phyloP scores from a whole-genome alignment of 495 filamentous ascomycete species.

The Penicillium maclennaniae region DNA sequence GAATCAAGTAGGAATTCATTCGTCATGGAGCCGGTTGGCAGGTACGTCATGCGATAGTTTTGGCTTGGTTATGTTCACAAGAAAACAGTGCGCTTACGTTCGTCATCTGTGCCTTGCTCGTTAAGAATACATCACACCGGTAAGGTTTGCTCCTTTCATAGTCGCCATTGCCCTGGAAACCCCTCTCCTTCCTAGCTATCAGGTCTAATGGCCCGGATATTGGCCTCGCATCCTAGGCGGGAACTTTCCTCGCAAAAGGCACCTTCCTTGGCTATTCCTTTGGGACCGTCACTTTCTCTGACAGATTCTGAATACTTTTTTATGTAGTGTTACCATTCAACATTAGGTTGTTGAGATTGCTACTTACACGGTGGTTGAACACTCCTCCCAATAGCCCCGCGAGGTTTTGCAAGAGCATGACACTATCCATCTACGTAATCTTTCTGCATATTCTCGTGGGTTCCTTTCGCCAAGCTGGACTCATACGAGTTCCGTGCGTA shows the following conservation, averaged over 20 bases:
- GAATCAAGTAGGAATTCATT: constrained; percentile 18
- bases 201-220: constrained; percentile 11
- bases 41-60: neutral
- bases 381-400: neutral
- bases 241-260: neutral
- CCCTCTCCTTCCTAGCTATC: constrained; percentile 18
- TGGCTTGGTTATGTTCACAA: neutral
- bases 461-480: neutral
- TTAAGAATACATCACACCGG: constrained; percentile 9
- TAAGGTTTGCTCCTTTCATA: constrained; percentile 18
- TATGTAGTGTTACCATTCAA: constrained; percentile 1
- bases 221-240: constrained; percentile 1
- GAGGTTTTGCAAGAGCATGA: neutral
- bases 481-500: neutral
- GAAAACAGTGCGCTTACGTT: constrained; percentile 11
- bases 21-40: constrained; percentile 2
- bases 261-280: neutral
- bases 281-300: neutral
- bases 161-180: neutral
- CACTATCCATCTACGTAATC: neutral
- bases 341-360: neutral
- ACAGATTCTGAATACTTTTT: neutral
- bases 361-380: neutral
- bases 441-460: neutral
- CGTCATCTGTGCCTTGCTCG: constrained; percentile 3